Conservation (phyloP, 176 grass and related monocot species). For the Raddia distichophylla region DNA sequence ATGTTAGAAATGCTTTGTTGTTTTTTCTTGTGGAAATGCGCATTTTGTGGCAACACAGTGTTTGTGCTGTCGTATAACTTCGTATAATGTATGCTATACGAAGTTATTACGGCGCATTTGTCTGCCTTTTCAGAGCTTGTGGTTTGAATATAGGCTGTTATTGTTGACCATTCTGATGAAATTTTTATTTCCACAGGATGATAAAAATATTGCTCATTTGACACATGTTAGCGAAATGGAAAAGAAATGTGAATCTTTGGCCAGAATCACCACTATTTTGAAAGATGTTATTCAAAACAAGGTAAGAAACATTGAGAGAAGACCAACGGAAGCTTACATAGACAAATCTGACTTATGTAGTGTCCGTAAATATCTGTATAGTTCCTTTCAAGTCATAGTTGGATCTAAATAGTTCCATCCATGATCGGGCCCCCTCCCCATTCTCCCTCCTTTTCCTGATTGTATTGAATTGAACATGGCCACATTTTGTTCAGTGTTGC, state of each 20-base stretch:
- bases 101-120: too few species aligned
- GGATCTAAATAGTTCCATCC: slow-evolving; percentile 29
- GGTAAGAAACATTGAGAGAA: slow-evolving; percentile 46
- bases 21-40: background rate
- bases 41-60: background rate
- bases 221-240: slow-evolving; percentile 99
- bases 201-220: slow-evolving; percentile 96
- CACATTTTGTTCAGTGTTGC: slow-evolving; percentile 50
- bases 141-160: background rate
- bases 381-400: slow-evolving; percentile 19
- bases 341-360: slow-evolving; percentile 41
- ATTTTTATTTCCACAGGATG: slow-evolving; percentile 66
- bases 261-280: slow-evolving; percentile 94
- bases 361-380: slow-evolving; percentile 49
- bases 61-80: too few species aligned
- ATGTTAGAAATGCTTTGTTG: background rate
- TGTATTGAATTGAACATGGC: slow-evolving; percentile 48
- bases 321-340: slow-evolving; percentile 40
- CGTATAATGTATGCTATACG: too few species aligned
- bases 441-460: background rate
- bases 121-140: slow-evolving; percentile 13
- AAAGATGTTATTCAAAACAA: slow-evolving; percentile 99
- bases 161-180: slow-evolving; percentile 31
- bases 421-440: background rate
- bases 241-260: slow-evolving; percentile 95